Percentiles rank a stretch among this genome's conserved stretches.
These are phyloP conservation scores for Pulicaria dysenterica DNA, from an alignment of 129 eudicot genomes.

Conservation along the genomic window DNA sequence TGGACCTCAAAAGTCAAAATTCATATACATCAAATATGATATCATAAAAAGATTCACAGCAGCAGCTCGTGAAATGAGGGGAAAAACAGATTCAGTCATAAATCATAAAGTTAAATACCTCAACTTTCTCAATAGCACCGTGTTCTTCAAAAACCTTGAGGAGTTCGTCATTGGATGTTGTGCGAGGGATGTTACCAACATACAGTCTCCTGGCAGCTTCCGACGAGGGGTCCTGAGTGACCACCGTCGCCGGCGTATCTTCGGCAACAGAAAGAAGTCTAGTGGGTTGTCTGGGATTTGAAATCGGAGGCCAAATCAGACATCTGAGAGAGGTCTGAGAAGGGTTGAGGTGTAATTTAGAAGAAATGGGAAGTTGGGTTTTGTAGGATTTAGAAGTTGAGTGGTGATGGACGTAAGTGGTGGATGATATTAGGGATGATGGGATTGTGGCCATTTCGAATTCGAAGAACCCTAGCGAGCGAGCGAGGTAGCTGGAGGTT, in stretches of 20 bases:
- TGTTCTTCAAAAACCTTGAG: slow-evolving; percentile 65
- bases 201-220: slow-evolving; percentile 63
- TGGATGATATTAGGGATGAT: slow-evolving; percentile 50
- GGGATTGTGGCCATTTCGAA: slow-evolving; percentile 54
- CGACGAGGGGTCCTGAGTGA: slow-evolving; percentile 56
- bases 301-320: slow-evolving; percentile 23
- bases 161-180: slow-evolving; percentile 66
- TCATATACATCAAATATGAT: background rate
- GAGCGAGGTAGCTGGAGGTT: background rate
- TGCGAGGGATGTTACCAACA: slow-evolving; percentile 89
- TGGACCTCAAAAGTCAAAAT: slow-evolving; percentile 30
- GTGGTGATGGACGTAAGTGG: slow-evolving; percentile 46
- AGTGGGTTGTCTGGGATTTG: slow-evolving; percentile 36
- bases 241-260: slow-evolving; percentile 45
- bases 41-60: background rate
- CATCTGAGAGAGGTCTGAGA: slow-evolving; percentile 37
- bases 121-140: slow-evolving; percentile 81
- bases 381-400: slow-evolving; percentile 45
- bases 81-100: background rate
- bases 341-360: slow-evolving; percentile 25
- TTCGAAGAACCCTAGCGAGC: background rate
- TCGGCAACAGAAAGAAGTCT: slow-evolving; percentile 51
- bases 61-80: background rate
- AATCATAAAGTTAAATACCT: slow-evolving; percentile 45
- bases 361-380: slow-evolving; percentile 37